Base-by-base conservation (phyloP, 345 rosid genomes). In the Anastatica hierochuntica region DNA sequence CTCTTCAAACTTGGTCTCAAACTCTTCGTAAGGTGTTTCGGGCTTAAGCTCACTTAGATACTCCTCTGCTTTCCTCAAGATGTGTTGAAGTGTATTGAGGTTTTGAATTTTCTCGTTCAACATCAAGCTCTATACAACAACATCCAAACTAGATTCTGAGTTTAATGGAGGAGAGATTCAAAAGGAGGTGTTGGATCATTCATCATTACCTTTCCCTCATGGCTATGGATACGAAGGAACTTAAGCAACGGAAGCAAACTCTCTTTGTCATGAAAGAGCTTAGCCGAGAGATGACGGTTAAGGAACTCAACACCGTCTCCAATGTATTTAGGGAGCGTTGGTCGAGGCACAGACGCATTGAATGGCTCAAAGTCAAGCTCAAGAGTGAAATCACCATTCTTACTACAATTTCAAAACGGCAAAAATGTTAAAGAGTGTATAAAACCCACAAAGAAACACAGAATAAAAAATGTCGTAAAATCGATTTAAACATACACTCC, bases 251-350 rank as follows among this genome's bases (percentile, higher is more conserved):
- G 86, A 62, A 66, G 86, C 75, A 85, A 56, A 56, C 88, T 88
- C 64, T 88, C 92, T 74, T 82, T 81, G 69, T 85, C 95, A 49
- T 88, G 89, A 74, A 85, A 88, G 53, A 88, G 74, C 65, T 88
- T 88, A 1, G 97, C 95, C 1, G 97, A 88, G 49, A 90, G 90
- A 56, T 90, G 95, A 17, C 97, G 90, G n/a, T 90, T 90, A 29
- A 84, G 97, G 71, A 86, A 90, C 68, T 90, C 95, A 15, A 90
- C 95, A 7, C 97, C 97, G 35, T 90, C 63, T 8, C 97, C 95
- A 13, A 90, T 90, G 55, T 79, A 90, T 51, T 90, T 90, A 0
- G 92, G 75, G 8, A 89, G 97, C 3, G 95, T 83, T 10, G 95
- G 92, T 26, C 94, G 88, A 19, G 90, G 95, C 61, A 89, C 74